These are phyloP conservation scores for Nitzschia sp. DNA, from an alignment of 108 stramenopile genomes.

Conservation along the genomic window DNA sequence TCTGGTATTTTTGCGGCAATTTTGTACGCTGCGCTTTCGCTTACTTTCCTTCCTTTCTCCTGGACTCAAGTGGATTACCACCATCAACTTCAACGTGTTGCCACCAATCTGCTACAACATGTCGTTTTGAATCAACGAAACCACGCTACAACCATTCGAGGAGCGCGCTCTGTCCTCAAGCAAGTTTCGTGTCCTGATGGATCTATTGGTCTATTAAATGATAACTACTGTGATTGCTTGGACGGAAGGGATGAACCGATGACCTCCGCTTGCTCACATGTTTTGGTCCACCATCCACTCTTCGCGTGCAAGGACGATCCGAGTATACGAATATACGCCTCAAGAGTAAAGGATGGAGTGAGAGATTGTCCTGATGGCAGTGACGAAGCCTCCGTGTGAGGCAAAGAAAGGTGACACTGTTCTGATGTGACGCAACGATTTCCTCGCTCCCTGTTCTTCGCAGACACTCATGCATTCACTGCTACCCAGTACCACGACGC, in stretches of 20 bases:
- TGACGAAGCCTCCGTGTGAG: conserved; percentile 40
- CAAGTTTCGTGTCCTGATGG: conserved; percentile 23
- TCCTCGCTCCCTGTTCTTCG: too few relatives aligned
- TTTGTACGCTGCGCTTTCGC: conserved; percentile 20
- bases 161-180: neutral
- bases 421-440: too few relatives aligned
- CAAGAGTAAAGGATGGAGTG: conserved; percentile 63
- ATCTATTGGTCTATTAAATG: conserved; percentile 52
- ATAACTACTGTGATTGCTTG: conserved; percentile 78
- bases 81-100: conserved; percentile 33
- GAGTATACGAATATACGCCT: conserved; percentile 44
- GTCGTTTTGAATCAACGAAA: conserved; percentile 29
- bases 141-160: conserved; percentile 24
- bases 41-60: conserved; percentile 29
- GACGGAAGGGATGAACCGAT: conserved; percentile 70
- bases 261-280: conserved; percentile 66
- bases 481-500: too few relatives aligned
- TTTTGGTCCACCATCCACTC: conserved; percentile 43
- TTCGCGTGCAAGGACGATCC: conserved; percentile 51
- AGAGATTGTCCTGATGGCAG: conserved; percentile 65
- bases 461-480: too few relatives aligned
- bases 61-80: conserved; percentile 43
- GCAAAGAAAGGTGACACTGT: too few relatives aligned
- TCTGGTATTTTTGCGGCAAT: conserved; percentile 22
- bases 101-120: conserved; percentile 15